A percentile compares a stretch with the other conserved stretches of the same genome.
Evolutionary conservation across 352 stramenopile species (phyloP).

Genomic region (Ophiocytium majus): DNA sequence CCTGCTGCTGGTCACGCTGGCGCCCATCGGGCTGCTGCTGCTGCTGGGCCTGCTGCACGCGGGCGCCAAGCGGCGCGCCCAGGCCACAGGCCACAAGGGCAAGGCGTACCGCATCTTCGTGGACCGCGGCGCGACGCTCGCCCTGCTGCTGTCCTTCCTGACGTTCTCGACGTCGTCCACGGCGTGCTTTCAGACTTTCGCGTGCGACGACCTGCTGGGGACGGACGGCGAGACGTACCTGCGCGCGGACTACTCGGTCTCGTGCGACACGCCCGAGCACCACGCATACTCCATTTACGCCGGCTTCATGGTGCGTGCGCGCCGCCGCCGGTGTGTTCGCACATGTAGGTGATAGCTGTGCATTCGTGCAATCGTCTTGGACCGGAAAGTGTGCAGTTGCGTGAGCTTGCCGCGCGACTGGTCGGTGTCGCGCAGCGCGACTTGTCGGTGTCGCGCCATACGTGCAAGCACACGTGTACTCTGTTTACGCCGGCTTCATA

Average conservation of each 20-base stretch:
- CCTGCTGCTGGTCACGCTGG: slow-evolving; percentile 28
- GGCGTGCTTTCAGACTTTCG: slow-evolving; percentile 41
- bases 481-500: no score
- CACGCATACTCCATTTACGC: slow-evolving; percentile 32
- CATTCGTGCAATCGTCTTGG: no score
- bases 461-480: no score
- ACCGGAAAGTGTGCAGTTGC: no score
- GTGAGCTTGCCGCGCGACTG: no score
- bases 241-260: slow-evolving; percentile 39
- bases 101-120: neutral
- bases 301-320: slow-evolving; percentile 39
- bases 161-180: slow-evolving; percentile 32
- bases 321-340: no score
- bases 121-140: neutral
- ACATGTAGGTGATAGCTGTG: no score
- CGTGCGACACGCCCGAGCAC: slow-evolving; percentile 26
- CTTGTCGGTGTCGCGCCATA: no score
- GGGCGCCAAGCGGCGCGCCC: neutral
- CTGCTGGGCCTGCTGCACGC: neutral
- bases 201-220: slow-evolving; percentile 19
- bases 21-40: neutral
- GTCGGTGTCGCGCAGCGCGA: no score
- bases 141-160: slow-evolving; percentile 26
- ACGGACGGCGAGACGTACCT: slow-evolving; percentile 26
- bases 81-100: neutral